phyloP scores from a whole-genome alignment of 176 grass and related monocot genomes.

The Cymbopogon citratus region DNA sequence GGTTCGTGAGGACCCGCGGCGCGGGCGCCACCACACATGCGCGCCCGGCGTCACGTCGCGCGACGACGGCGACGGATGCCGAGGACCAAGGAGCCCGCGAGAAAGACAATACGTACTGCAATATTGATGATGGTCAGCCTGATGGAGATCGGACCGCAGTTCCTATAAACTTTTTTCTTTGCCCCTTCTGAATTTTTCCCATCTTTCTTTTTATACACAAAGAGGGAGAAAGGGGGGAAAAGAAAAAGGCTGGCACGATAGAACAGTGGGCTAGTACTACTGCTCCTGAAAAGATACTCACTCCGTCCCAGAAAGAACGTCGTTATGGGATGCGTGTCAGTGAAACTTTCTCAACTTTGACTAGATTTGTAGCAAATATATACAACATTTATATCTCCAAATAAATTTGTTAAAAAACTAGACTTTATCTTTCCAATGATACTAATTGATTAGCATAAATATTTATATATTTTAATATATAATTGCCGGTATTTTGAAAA shows the following conservation, averaged over 20 bases:
- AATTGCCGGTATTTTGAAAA: too few species aligned
- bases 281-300: constrained; percentile 33
- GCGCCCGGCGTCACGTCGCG: constrained; percentile 12
- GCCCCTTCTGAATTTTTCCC: neutral
- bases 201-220: neutral
- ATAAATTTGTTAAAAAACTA: too few species aligned
- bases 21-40: constrained; percentile 23
- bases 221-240: neutral
- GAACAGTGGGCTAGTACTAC: neutral
- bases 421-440: too few species aligned
- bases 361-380: too few species aligned
- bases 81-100: neutral
- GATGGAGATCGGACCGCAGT: neutral
- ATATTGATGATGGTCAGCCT: neutral
- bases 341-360: too few species aligned
- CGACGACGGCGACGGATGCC: constrained; percentile 21
- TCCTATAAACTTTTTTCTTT: neutral
- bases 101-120: constrained; percentile 24
- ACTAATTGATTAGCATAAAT: too few species aligned
- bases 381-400: too few species aligned
- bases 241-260: neutral
- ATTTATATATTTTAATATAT: too few species aligned
- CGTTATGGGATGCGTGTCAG: too few species aligned
- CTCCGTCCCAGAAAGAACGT: too few species aligned
- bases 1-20: constrained; percentile 9